Evolutionary conservation across 2,329 filamentous ascomycete species (phyloP).

Genomic region (Ophiostoma sp.): DNA sequence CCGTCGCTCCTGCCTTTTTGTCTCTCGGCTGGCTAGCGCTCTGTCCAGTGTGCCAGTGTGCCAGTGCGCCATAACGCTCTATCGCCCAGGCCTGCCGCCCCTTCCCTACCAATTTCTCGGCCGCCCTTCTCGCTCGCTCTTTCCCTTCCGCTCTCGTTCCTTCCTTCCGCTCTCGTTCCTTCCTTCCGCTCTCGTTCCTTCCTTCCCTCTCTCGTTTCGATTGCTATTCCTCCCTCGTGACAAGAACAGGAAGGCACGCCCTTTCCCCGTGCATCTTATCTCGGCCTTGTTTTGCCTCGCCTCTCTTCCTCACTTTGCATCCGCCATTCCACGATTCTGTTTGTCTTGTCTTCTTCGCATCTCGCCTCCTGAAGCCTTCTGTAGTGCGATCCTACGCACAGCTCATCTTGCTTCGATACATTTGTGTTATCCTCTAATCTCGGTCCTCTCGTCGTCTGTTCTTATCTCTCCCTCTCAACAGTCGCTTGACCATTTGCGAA

Average conservation of each 20-base stretch:
- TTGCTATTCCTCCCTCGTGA: background rate
- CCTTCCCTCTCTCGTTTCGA: background rate
- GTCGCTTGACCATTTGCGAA: background rate
- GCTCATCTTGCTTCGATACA: conserved; percentile 7
- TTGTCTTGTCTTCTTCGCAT: background rate
- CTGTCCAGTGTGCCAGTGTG: background rate
- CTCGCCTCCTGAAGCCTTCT: background rate
- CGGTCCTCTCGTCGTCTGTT: background rate
- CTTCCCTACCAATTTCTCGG: background rate
- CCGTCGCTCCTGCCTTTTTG: background rate
- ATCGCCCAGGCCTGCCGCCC: background rate
- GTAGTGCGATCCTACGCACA: background rate
- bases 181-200: background rate
- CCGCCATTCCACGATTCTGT: background rate
- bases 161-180: background rate
- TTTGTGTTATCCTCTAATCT: background rate
- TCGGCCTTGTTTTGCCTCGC: conserved; percentile 3
- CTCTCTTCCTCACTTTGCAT: conserved; percentile 3
- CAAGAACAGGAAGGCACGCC: background rate
- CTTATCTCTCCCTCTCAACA: background rate
- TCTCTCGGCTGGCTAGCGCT: background rate
- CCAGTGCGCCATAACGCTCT: background rate
- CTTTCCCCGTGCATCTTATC: background rate
- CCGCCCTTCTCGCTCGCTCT: background rate
- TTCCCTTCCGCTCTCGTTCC: background rate